Evolutionary conservation across 2,329 filamentous ascomycete genomes (phyloP).

Genomic region (Metarhizium humberi): DNA sequence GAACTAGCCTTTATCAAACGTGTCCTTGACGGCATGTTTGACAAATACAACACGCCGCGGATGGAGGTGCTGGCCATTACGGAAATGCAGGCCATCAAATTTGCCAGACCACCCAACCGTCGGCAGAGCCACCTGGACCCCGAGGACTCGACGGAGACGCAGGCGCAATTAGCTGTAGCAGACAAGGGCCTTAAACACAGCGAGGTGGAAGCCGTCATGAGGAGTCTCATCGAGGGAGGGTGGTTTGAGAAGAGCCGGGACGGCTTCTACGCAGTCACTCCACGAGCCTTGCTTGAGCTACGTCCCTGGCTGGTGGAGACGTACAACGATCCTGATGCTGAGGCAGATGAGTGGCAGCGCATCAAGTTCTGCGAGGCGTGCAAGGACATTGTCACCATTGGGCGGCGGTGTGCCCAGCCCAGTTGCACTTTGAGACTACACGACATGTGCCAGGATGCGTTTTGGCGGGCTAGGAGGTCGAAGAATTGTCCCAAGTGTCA

Average conservation of each 20-base stretch:
- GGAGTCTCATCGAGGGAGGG: slow-evolving; percentile 62
- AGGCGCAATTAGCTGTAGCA: slow-evolving; percentile 13
- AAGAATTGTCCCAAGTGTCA: slow-evolving; percentile 56
- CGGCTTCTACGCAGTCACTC: slow-evolving; percentile 67
- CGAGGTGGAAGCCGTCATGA: slow-evolving; percentile 67
- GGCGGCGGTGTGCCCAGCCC: slow-evolving; percentile 62
- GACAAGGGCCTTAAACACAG: slow-evolving; percentile 60
- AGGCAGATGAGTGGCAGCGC: slow-evolving; percentile 53
- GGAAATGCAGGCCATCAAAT: slow-evolving; percentile 66
- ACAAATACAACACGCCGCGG: slow-evolving; percentile 70
- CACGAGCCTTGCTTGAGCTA: slow-evolving; percentile 77
- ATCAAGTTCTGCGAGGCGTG: slow-evolving; percentile 87
- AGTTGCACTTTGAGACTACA: slow-evolving; percentile 66
- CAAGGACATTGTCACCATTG: slow-evolving; percentile 78
- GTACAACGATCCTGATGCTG: slow-evolving; percentile 69
- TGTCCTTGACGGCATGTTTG: slow-evolving; percentile 84
- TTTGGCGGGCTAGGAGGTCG: slow-evolving; percentile 57
- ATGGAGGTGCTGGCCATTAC: slow-evolving; percentile 78
- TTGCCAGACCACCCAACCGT: slow-evolving; percentile 43
- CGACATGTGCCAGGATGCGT: slow-evolving; percentile 63
- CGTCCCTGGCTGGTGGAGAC: slow-evolving; percentile 75
- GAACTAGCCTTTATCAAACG: slow-evolving; percentile 87
- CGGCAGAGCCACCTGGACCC: slow-evolving; percentile 21
- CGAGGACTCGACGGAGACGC: slow-evolving; percentile 23
- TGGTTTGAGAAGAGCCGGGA: slow-evolving; percentile 72